A percentile compares a stretch with the other conserved stretches of the same genome.
phyloP scores from a whole-genome alignment of 345 rosid genomes.

The Sonneratia caseolaris region DNA sequence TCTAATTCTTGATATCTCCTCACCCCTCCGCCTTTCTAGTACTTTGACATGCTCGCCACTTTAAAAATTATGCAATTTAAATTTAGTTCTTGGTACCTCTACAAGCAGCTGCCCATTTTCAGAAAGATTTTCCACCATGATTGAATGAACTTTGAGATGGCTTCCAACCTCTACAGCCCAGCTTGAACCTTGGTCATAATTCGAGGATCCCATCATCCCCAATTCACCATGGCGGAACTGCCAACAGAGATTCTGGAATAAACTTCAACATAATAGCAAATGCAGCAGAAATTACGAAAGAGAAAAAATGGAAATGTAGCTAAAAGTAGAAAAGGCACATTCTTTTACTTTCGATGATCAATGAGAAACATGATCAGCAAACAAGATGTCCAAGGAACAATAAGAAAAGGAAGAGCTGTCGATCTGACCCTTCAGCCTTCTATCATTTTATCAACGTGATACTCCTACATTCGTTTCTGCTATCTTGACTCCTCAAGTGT shows the following conservation, averaged over 20 bases:
- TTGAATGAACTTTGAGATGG: constrained; percentile 80
- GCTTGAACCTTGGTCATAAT: constrained; percentile 50
- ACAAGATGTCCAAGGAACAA: not conserved
- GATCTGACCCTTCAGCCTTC: too few species aligned
- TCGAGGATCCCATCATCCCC: constrained; percentile 27
- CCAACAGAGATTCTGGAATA: constrained; percentile 13
- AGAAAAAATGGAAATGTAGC: too few species aligned
- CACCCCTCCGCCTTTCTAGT: not conserved
- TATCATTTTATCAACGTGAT: too few species aligned
- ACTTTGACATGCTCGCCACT: not conserved
- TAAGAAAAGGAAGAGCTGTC: not conserved
- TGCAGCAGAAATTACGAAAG: too few species aligned
- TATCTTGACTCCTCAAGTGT: too few species aligned
- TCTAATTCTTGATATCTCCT: not conserved
- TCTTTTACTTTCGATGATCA: too few species aligned
- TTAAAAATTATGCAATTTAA: not conserved
- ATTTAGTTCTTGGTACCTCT: constrained; percentile 40
- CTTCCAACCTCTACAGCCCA: constrained; percentile 92
- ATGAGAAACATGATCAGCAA: not conserved
- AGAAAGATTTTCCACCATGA: constrained; percentile 79
- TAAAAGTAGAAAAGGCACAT: too few species aligned
- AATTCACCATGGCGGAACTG: constrained; percentile 59
- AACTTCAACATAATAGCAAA: too few species aligned
- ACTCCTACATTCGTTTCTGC: too few species aligned
- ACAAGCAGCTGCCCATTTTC: constrained; percentile 81